Base-by-base conservation (phyloP, 129 eudicot genomes). In the sunflower (Helianthus annuus) region DNA sequence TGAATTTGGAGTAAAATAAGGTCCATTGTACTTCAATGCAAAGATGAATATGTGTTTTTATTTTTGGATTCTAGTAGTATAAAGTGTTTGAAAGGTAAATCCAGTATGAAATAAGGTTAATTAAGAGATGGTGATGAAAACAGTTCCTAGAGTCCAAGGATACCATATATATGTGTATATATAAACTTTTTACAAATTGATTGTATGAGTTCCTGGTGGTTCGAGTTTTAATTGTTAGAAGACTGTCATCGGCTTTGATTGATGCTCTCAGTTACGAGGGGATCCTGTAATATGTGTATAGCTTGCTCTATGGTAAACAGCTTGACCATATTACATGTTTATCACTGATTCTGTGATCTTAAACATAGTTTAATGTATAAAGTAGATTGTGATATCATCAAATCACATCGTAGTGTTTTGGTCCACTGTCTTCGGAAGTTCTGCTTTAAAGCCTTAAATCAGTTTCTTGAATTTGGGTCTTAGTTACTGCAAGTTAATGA, bases 1-100 rank as follows among this genome's bases (percentile, higher is more conserved):
- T 36, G 36, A 53, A 22, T 16, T 54, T 70, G 36, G 38, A 19
- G 62, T 54, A 4, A 5, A 54, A 17, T 36, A 16, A 56, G 27
- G 64, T 54, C 22, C 40, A 38, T 70, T 70, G 40, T 4, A 19
- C 75, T 38, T 38, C 3, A 32, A 32, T 32, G 36, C 40, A n/a
- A 69, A 34, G 17, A 40, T 63, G 5, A 10, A 55, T 8, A 10
- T 17, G 22, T 14, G 16, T 38, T 40, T 4, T 39, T 32, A 32
- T 32, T 39, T 15, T 39, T 2, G 24, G 24, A 0, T 12, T 14
- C 55, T 57, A 36, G 66, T 71, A 40, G 10, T 58, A 40, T 56
- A 56, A 71, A 17, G 44, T 71, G 15, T 40, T 22, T 71, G 22
- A 12, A 70, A 70, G 40, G 29, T 54, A 55, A 55, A 53, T 69